phyloP scores from a whole-genome alignment of 495 filamentous ascomycete species.

The Hypoxylon subgilvum region DNA sequence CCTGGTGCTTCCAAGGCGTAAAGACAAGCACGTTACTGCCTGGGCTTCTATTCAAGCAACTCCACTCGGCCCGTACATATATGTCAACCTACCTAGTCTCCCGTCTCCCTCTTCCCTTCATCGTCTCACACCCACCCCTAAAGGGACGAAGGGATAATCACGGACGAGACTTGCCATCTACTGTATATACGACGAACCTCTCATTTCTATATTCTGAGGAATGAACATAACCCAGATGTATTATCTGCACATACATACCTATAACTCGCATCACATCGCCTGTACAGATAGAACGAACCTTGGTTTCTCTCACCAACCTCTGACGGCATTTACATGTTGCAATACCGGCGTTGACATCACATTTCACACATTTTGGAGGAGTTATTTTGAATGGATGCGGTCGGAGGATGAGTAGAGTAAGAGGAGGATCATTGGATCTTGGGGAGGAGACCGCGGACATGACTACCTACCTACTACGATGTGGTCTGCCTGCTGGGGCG shows the following conservation, averaged over 20 bases:
- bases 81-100: conserved; percentile 7
- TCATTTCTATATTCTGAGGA: conserved; percentile 34
- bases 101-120: background rate
- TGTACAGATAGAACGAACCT: background rate
- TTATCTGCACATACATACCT: conserved; percentile 13
- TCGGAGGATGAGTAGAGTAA: background rate
- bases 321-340: conserved; percentile 13
- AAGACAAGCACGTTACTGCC: conserved; percentile 33
- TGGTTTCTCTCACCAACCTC: background rate
- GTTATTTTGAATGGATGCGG: too few relatives aligned
- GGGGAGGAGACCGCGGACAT: too few relatives aligned
- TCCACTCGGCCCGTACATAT: conserved; percentile 26
- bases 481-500: too few relatives aligned
- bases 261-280: conserved; percentile 9
- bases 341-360: conserved; percentile 14
- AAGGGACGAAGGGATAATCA: background rate
- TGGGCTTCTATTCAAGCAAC: background rate
- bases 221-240: conserved; percentile 31
- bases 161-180: too few relatives aligned
- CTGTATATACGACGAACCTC: conserved; percentile 3
- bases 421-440: background rate
- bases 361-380: background rate
- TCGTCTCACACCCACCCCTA: background rate
- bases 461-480: too few relatives aligned
- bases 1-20: conserved; percentile 43